Evolutionary conservation across 1,284 basidiomycete species (phyloP).

Genomic region (Erythrobasidium hasegawianum): DNA sequence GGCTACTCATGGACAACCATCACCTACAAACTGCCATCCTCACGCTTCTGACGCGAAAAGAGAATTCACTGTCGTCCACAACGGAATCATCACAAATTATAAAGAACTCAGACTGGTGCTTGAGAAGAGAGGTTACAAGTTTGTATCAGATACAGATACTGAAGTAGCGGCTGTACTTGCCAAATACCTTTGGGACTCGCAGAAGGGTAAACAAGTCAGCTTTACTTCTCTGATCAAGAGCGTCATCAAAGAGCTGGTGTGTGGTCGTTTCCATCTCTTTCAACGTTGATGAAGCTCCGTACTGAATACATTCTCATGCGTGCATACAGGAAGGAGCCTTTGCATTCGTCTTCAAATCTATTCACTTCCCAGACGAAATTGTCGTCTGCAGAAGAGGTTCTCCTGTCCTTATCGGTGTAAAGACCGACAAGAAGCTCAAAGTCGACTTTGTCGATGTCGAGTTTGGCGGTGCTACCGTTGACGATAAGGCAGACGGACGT

Average conservation of each 20-base stretch:
- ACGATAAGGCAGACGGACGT: constrained; percentile 55
- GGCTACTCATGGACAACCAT: constrained; percentile 95
- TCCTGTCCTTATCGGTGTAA: constrained; percentile 94
- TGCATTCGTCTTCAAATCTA: constrained; percentile 99
- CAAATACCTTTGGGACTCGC: constrained; percentile 96
- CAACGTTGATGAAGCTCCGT: background rate
- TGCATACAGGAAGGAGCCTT: constrained; percentile 79
- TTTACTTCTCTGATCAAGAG: constrained; percentile 93
- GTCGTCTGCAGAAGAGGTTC: constrained; percentile 96
- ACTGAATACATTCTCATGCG: constrained; percentile 5
- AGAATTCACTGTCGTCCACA: constrained; percentile 95
- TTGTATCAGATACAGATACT: constrained; percentile 95
- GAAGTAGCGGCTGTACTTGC: constrained; percentile 93
- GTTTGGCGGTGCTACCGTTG: constrained; percentile 61
- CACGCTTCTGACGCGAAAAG: constrained; percentile 71
- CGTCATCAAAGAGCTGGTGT: constrained; percentile 84
- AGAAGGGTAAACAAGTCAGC: constrained; percentile 72
- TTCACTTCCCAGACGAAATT: constrained; percentile 92
- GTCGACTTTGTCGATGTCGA: constrained; percentile 99
- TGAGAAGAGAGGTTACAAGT: constrained; percentile 91
- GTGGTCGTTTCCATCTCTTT: constrained; percentile 36
- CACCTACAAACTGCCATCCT: constrained; percentile 89
- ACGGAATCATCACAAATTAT: constrained; percentile 87
- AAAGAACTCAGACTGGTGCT: constrained; percentile 85
- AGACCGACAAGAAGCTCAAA: constrained; percentile 99